phyloP scores from a whole-genome alignment of 139 green algal species.

The Coccomyxa sp. region DNA sequence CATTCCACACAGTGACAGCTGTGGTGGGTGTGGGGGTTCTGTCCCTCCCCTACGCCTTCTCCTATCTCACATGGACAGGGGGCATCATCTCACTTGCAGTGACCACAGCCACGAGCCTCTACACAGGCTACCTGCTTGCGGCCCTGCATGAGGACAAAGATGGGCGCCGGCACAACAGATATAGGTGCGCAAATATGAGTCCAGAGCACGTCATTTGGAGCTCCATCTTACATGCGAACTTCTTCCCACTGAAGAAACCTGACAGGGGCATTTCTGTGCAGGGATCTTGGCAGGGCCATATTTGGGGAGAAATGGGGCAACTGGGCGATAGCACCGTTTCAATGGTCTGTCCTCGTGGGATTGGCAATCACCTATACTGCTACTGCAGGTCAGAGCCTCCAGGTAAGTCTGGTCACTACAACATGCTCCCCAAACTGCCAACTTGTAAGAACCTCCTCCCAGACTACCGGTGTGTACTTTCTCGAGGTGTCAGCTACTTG shows the following conservation, averaged over 20 bases:
- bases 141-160: constrained; percentile 40
- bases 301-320: constrained; percentile 26
- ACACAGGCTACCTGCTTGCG: constrained; percentile 46
- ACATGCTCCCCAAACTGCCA: background rate
- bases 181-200: background rate
- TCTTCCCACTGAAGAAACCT: background rate
- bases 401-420: too few species aligned
- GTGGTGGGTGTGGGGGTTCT: constrained; percentile 45
- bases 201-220: background rate
- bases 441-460: too few species aligned
- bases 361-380: constrained; percentile 56
- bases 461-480: too few species aligned
- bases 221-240: background rate
- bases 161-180: constrained; percentile 42
- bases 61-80: constrained; percentile 39
- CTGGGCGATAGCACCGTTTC: constrained; percentile 19
- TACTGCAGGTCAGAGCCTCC: constrained; percentile 53
- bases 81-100: constrained; percentile 29
- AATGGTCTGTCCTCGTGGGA: constrained; percentile 42
- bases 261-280: constrained; percentile 3
- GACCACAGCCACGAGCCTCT: constrained; percentile 32
- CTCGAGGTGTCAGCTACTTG: too few species aligned
- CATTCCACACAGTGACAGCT: constrained; percentile 49
- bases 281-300: constrained; percentile 38
- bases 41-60: constrained; percentile 53